These are phyloP conservation scores for Sclerotinia nivalis DNA, from an alignment of 2,329 filamentous ascomycete species.

Conservation along the genomic window DNA sequence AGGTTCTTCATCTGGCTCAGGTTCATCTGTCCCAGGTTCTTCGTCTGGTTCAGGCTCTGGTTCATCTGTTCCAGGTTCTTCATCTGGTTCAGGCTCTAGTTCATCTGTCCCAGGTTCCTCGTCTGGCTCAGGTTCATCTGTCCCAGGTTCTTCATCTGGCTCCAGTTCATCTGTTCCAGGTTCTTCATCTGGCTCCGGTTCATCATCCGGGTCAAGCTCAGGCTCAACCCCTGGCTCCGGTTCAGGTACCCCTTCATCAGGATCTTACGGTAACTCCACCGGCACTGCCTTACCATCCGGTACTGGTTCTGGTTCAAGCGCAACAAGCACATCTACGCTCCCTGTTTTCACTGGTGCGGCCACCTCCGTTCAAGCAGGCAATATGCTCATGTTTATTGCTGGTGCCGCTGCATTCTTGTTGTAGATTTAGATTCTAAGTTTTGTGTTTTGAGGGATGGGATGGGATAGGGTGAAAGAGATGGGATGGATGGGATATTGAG, in stretches of 20 bases:
- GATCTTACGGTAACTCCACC: conserved; percentile 11
- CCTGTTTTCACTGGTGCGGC: background rate
- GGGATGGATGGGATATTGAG: too few relatives aligned
- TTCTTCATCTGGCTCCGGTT: background rate
- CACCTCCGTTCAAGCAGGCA: background rate
- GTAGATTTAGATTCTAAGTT: background rate
- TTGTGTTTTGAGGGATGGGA: background rate
- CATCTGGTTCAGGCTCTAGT: background rate
- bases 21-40: background rate
- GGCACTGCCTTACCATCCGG: background rate
- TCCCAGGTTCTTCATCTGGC: background rate
- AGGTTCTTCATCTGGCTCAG: background rate
- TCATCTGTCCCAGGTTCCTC: background rate
- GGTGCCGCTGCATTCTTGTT: conserved; percentile 1
- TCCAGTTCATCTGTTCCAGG: background rate
- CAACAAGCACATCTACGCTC: background rate
- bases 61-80: background rate
- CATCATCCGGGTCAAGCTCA: background rate
- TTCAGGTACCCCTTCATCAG: background rate
- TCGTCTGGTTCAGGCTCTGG: background rate
- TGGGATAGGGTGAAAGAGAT: background rate
- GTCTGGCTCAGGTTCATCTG: background rate
- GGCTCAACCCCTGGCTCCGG: background rate
- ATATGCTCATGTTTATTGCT: conserved; percentile 2
- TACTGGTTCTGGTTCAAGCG: background rate